Evolutionary conservation across 768 basidiomycete species (phyloP), one percentile per base, ranked within the genome.

Genomic region (Tylopilus vinaceipallidus): DNA sequence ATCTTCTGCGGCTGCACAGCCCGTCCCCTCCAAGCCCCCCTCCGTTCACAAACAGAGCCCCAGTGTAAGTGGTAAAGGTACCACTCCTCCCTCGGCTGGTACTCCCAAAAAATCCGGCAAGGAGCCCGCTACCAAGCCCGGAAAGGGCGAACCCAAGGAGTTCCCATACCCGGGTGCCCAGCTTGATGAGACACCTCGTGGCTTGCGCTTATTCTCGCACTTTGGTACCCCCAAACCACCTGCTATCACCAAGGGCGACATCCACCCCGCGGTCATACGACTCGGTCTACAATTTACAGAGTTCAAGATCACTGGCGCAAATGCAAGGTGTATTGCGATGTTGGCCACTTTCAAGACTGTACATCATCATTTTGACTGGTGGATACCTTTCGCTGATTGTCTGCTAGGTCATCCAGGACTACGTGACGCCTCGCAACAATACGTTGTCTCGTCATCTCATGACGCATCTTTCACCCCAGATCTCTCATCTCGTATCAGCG

Each of bases 301-400:
- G 58, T 98, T 98, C 73, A 86, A 85, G 67, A 88, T 98, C 56
- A 84, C 86, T 42, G 97, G 97, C 8, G 90, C 94, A 13, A 98
- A 99, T 68, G 95, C 97, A 6, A 77, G 97, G 52, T 95, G 93
- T 61, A 95, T 98, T 38, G 93, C 92, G 5, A 92, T 91, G 56
- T 73, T 98, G 55, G 83, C 82, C 32, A 88, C 90, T 7, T 95
- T 99, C 74, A 93, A 95, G 72, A 86, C 84, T 45, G 95, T 97
- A 61, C 27, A 85, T 71, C 14, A 1, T 30, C 19, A 12, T 13
- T 24, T 14, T n/a, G 16, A n/a, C 34, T 17, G 22, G n/a, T 19
- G 17, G 27, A n/a, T 32, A 11, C 40, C 13, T 35, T 17, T 19
- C 36, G 22, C 51, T 60, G 30, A 62, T 47, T 29, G 16, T 22